Conservation (phyloP, 345 rosid genomes). For the Populus tremula region DNA sequence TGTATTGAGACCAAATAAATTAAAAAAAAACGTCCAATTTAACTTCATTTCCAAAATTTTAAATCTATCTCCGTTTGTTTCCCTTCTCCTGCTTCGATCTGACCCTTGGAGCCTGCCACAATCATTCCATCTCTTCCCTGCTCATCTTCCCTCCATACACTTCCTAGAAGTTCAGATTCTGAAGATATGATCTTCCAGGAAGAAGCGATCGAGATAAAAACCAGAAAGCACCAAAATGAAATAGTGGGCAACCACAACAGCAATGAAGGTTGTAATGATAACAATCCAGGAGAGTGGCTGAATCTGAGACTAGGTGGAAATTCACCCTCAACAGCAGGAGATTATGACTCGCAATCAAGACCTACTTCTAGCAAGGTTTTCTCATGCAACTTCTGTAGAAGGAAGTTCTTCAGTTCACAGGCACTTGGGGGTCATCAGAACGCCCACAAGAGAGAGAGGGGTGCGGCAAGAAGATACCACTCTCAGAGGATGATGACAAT, state of each 20-base stretch:
- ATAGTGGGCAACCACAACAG: conserved; percentile 10
- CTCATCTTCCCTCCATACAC: conserved; percentile 13
- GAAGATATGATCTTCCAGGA: conserved; percentile 41
- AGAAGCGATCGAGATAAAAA: conserved; percentile 27
- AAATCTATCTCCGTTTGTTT: conserved; percentile 36
- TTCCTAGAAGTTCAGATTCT: not conserved
- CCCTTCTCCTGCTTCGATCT: conserved; percentile 28
- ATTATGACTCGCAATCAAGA: conserved; percentile 30
- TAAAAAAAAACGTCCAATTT: not conserved
- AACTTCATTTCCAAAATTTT: conserved; percentile 13
- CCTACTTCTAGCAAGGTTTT: conserved; percentile 46
- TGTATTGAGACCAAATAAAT: conserved; percentile 25
- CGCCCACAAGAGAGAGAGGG: conserved; percentile 78
- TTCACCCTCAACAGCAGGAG: conserved; percentile 38
- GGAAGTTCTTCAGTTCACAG: conserved; percentile 72
- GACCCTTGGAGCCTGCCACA: conserved; percentile 31
- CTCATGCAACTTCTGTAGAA: conserved; percentile 72
- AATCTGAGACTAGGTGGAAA: conserved; percentile 55
- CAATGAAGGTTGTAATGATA: conserved; percentile 23
- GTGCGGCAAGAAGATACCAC: conserved; percentile 58
- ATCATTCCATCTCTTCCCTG: conserved; percentile 13
- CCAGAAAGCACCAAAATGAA: conserved; percentile 20
- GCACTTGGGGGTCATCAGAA: conserved; percentile 84
- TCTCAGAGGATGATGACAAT: conserved; percentile 57
- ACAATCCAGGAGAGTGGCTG: conserved; percentile 53